These are phyloP conservation scores for Avena atlantica DNA, from an alignment of 176 grass and related monocot genomes.

Conservation along the genomic window DNA sequence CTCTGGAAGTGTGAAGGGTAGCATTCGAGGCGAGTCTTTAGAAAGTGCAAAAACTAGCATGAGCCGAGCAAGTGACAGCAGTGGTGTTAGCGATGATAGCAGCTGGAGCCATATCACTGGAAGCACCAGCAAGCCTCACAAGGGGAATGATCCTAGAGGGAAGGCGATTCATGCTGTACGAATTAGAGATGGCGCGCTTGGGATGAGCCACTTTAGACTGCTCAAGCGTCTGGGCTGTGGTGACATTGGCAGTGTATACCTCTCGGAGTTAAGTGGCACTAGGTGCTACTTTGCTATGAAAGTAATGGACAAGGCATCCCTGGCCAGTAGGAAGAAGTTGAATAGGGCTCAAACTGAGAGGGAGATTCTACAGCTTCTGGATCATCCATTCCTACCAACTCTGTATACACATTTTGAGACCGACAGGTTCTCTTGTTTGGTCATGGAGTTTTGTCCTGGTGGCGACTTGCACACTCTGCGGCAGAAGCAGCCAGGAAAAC, in stretches of 20 bases:
- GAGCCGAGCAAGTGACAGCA: conserved; percentile 90
- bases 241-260: conserved; percentile 93
- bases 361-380: conserved; percentile 86
- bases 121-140: conserved; percentile 87
- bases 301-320: conserved; percentile 92
- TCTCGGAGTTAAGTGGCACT: conserved; percentile 91
- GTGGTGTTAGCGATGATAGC: conserved; percentile 85
- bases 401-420: conserved; percentile 96
- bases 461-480: conserved; percentile 92
- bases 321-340: conserved; percentile 89
- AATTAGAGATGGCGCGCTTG: conserved; percentile 64
- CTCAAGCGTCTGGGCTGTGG: conserved; percentile 91
- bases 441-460: conserved; percentile 98
- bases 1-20: conserved; percentile 60
- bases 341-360: conserved; percentile 93
- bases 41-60: conserved; percentile 94
- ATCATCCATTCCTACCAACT: conserved; percentile 89
- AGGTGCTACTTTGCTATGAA: conserved; percentile 98
- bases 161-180: conserved; percentile 93
- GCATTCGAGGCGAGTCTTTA: conserved; percentile 59
- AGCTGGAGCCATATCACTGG: conserved; percentile 90
- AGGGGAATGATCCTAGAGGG: conserved; percentile 91
- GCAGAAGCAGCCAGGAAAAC: conserved; percentile 79
- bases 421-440: conserved; percentile 85
- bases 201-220: conserved; percentile 96